Conservation (phyloP, 352 stramenopile genomes). For the Phytopythium delawarense region DNA sequence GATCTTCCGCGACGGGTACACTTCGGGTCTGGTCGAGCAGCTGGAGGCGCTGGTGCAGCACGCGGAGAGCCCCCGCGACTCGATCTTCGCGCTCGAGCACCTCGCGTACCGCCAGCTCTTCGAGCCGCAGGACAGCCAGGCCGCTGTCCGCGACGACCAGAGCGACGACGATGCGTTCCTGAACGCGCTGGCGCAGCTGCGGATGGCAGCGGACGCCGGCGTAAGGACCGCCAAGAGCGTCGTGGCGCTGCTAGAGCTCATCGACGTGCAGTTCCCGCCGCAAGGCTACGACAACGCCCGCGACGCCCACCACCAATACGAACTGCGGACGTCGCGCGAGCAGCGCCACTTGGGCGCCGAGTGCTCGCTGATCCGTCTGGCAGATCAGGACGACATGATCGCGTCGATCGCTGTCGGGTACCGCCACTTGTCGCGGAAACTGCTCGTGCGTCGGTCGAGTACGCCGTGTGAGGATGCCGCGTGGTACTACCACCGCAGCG, state of each 20-base stretch:
- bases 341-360: slow-evolving; percentile 31
- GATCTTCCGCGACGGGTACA: slow-evolving; percentile 41
- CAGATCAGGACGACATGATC: slow-evolving; percentile 35
- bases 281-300: slow-evolving; percentile 12
- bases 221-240: slow-evolving; percentile 34
- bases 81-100: slow-evolving; percentile 44
- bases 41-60: slow-evolving; percentile 23
- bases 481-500: slow-evolving; percentile 44
- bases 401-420: slow-evolving; percentile 60
- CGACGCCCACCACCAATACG: slow-evolving; percentile 12
- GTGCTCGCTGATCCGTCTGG: slow-evolving; percentile 27
- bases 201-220: slow-evolving; percentile 35
- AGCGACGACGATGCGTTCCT: slow-evolving; percentile 28
- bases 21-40: slow-evolving; percentile 27
- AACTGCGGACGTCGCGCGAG: slow-evolving; percentile 13
- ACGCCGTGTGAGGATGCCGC: slow-evolving; percentile 35
- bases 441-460: slow-evolving; percentile 10
- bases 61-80: slow-evolving; percentile 27
- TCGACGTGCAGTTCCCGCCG: slow-evolving; percentile 32
- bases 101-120: slow-evolving; percentile 65
- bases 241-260: slow-evolving; percentile 50
- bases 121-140: slow-evolving; percentile 20
- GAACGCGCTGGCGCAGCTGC: slow-evolving; percentile 38
- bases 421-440: slow-evolving; percentile 32
- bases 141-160: not conserved